Base-by-base conservation (phyloP, 2,329 filamentous ascomycete species). In the Paecilomyces formosus region DNA sequence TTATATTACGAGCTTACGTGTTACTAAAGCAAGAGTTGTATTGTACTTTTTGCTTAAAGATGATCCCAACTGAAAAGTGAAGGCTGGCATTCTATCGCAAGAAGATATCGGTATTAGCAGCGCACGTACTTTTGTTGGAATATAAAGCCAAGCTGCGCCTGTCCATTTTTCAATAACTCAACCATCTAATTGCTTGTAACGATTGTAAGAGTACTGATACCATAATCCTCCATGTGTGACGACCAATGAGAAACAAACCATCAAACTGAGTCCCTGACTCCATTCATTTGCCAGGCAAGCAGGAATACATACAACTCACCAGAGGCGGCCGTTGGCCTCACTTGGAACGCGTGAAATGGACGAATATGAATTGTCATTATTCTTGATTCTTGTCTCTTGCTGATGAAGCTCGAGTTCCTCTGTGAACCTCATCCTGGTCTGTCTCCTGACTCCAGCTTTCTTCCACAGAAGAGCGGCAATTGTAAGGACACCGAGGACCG, bases 381-480 rank as follows among this genome's bases (percentile, higher is more conserved):
- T 45, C 8, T 45, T 45, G 4, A 45, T 18, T 7, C 39, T 45
- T 8, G 6, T 18, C 6, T 45, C 39, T 15, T 39, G 35, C 1
- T 39, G 35, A 45, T 45, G 39, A 45, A 45, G 39, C 4, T 45
- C 39, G 5, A 45, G 39, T 45, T 45, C 39, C 6, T 15, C 15
- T 18, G 39, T 45, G 39, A 45, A 45, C 1, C 18, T 6, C 39
- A 18, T 18, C 39, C 13, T 8, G n/a, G 39, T 6, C 6, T 45
- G 39, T 45, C 39, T 45, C 39, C 18, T 45, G 39, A 15, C 13
- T 1, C 9, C 39, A 8, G 39, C n/a, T 7, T 21, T 51, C 57
- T 58, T 60, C 54, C 57, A 58, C 22, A 55, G 18, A 15, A 55
- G 31, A 30, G 55, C 21, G 3, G 11, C 50, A 45, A 54, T 35